These are phyloP conservation scores for Aureobasidium pullulans DNA, from an alignment of 2,329 filamentous ascomycete genomes.

Conservation along the genomic window DNA sequence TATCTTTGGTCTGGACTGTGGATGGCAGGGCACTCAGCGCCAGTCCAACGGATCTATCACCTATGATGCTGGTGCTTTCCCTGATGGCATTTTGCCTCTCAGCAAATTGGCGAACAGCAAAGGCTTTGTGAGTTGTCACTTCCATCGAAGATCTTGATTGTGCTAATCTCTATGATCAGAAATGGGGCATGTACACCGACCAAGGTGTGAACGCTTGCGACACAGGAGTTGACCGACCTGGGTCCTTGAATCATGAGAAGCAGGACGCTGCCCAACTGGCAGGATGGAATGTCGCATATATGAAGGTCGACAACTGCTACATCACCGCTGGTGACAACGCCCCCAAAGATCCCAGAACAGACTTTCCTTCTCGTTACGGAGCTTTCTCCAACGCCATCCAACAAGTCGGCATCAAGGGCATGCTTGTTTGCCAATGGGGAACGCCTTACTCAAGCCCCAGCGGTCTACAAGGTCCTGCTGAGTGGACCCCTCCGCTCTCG, in stretches of 20 bases:
- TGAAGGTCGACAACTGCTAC: slow-evolving; percentile 29
- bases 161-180: slow-evolving; percentile 23
- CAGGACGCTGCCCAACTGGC: slow-evolving; percentile 23
- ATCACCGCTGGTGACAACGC: slow-evolving; percentile 20
- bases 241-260: slow-evolving; percentile 20
- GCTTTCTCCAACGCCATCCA: slow-evolving; percentile 22
- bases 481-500: slow-evolving; percentile 25
- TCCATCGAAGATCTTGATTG: too few relatives aligned
- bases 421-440: slow-evolving; percentile 25
- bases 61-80: slow-evolving; percentile 46
- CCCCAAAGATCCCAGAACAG: slow-evolving; percentile 24
- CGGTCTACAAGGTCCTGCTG: slow-evolving; percentile 24
- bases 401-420: slow-evolving; percentile 24
- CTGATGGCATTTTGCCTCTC: slow-evolving; percentile 43
- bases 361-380: slow-evolving; percentile 23
- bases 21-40: slow-evolving; percentile 41
- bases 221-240: slow-evolving; percentile 16
- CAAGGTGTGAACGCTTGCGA: slow-evolving; percentile 23
- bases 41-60: slow-evolving; percentile 40
- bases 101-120: slow-evolving; percentile 42
- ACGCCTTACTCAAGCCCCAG: slow-evolving; percentile 20
- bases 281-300: slow-evolving; percentile 22
- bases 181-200: slow-evolving; percentile 49
- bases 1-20: slow-evolving; percentile 52
- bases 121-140: neutral